Evolutionary conservation across 2,329 filamentous ascomycete species (phyloP).

Genomic region (Fusarium sp.): DNA sequence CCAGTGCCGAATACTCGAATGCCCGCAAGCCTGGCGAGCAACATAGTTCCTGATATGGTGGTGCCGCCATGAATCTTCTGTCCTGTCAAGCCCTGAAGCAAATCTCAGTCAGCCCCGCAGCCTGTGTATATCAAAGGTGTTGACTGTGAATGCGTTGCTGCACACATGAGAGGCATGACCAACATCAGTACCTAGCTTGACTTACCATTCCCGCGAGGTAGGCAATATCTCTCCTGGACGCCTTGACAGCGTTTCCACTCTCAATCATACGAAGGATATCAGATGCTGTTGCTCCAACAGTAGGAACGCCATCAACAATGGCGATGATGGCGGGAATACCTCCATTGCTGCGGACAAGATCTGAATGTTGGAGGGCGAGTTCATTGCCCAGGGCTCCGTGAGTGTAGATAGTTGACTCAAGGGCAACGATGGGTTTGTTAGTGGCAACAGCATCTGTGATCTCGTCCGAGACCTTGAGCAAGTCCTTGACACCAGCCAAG

Average conservation of each 20-base stretch:
- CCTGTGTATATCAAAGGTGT: not conserved
- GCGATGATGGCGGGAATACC: conserved; percentile 92
- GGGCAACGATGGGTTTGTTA: conserved; percentile 84
- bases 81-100: conserved; percentile 46
- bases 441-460: conserved; percentile 79
- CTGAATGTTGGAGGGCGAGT: conserved; percentile 81
- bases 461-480: conserved; percentile 83
- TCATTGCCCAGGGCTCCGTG: conserved; percentile 85
- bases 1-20: conserved; percentile 96
- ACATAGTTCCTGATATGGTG: conserved; percentile 92
- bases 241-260: conserved; percentile 77
- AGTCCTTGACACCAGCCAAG: conserved; percentile 46
- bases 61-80: conserved; percentile 85
- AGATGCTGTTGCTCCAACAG: conserved; percentile 77
- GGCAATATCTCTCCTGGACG: conserved; percentile 87
- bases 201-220: conserved; percentile 81
- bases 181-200: not conserved
- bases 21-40: conserved; percentile 85
- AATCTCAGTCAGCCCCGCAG: conserved; percentile 12
- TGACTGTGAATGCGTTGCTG: not conserved
- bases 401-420: conserved; percentile 97
- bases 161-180: not conserved
- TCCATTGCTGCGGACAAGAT: conserved; percentile 81
- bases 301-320: conserved; percentile 83
- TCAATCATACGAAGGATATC: conserved; percentile 79